A percentile compares a stretch with the other conserved stretches of the same genome.
Conservation (phyloP, 2,329 filamentous ascomycete species). For the Teratosphaeria nubilosa region DNA sequence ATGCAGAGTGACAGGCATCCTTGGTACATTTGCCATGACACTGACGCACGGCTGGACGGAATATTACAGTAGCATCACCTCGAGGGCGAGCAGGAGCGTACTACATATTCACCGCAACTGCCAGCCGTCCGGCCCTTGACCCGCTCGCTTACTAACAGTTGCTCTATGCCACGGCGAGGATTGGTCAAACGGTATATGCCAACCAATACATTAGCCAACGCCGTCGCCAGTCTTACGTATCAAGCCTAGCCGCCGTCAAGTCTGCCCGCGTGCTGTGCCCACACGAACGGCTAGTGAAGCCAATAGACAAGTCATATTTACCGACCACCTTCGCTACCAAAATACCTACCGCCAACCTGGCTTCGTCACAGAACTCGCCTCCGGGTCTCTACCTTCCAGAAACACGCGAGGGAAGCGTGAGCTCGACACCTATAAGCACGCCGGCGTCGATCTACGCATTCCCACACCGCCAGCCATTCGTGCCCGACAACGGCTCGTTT, state of each 20-base stretch:
- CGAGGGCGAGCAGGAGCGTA: neutral
- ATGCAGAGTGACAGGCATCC: neutral
- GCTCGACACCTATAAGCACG: conserved; percentile 19
- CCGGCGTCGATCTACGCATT: conserved; percentile 9
- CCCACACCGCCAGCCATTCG: conserved; percentile 4
- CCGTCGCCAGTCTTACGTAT: neutral
- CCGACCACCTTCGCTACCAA: neutral
- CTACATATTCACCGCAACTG: neutral
- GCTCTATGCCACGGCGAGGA: neutral
- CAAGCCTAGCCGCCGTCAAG: neutral
- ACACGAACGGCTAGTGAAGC: neutral
- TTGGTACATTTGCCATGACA: neutral
- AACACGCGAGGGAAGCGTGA: conserved; percentile 16
- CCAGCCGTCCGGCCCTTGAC: neutral
- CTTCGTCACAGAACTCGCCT: conserved; percentile 11
- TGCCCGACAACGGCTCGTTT: conserved; percentile 6
- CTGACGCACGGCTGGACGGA: neutral
- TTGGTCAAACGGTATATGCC: neutral
- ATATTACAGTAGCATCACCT: neutral
- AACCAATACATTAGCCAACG: neutral
- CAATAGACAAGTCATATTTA: neutral
- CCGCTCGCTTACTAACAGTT: neutral
- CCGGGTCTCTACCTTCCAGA: conserved; percentile 12
- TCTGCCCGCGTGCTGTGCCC: neutral
- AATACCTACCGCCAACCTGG: conserved; percentile 6